phyloP scores from a whole-genome alignment of 208 protist species.

The Trichomonas gallinae region DNA sequence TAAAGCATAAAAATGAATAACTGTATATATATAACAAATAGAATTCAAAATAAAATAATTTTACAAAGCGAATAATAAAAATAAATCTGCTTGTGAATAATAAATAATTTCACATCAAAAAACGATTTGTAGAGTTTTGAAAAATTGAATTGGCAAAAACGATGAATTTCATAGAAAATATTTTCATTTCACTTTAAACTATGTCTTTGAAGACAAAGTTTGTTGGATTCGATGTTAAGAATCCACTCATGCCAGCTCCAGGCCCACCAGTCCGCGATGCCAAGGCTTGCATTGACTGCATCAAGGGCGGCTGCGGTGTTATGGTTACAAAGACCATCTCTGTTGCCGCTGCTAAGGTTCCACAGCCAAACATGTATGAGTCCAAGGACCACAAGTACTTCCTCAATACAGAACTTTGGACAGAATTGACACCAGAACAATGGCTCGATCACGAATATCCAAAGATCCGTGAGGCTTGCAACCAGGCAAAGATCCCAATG shows the following conservation, averaged over 20 bases:
- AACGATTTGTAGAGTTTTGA: too few species aligned
- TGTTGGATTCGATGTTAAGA: neutral
- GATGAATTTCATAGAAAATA: too few species aligned
- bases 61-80: too few species aligned
- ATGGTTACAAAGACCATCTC: neutral
- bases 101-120: too few species aligned
- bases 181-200: too few species aligned
- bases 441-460: neutral
- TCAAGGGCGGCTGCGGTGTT: neutral
- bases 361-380: neutral
- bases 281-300: conserved; percentile 17
- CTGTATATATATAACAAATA: too few species aligned
- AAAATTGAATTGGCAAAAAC: too few species aligned
- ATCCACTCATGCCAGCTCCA: neutral
- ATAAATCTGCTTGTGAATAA: too few species aligned
- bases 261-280: neutral
- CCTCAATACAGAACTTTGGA: neutral
- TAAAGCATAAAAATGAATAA: too few species aligned
- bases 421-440: neutral
- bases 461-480: neutral
- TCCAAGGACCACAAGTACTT: neutral
- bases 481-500: neutral
- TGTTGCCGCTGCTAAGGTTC: neutral
- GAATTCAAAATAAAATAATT: too few species aligned
- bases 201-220: neutral